Evolutionary conservation across 225 moss, liverwort and hornwort species (phyloP).

Genomic region (Sphagnum tenellum): DNA sequence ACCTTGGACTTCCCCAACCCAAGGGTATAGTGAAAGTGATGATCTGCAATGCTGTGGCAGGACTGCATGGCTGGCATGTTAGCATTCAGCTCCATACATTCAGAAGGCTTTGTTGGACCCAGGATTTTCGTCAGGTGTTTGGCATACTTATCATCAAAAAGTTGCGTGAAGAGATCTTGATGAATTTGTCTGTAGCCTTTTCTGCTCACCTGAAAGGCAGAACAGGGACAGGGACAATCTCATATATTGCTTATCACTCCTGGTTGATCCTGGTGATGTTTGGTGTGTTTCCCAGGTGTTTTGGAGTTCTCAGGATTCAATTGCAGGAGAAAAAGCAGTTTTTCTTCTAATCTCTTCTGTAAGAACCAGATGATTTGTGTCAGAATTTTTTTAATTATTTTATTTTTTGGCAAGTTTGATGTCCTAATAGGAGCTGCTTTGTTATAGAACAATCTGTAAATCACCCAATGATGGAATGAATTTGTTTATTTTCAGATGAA

Average conservation of each 20-base stretch:
- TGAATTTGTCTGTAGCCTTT: too few relatives aligned
- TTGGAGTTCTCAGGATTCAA: slow-evolving; percentile 76
- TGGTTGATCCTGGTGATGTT: too few relatives aligned
- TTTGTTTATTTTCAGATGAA: slow-evolving; percentile 9
- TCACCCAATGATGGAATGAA: too few relatives aligned
- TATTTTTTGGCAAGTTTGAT: too few relatives aligned
- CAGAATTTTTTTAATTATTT: too few relatives aligned
- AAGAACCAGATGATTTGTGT: slow-evolving; percentile 3
- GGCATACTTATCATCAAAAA: too few relatives aligned
- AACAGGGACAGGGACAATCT: too few relatives aligned
- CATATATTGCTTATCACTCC: neutral
- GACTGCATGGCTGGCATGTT: slow-evolving; percentile 77
- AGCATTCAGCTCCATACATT: slow-evolving; percentile 85
- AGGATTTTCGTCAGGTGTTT: slow-evolving; percentile 50
- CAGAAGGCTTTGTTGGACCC: slow-evolving; percentile 68
- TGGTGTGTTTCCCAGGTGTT: slow-evolving; percentile 40
- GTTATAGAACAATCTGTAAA: too few relatives aligned
- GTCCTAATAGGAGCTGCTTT: too few relatives aligned
- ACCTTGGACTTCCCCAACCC: too few relatives aligned
- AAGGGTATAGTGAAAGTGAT: too few relatives aligned
- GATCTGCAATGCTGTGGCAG: slow-evolving; percentile 14
- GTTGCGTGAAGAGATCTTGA: too few relatives aligned
- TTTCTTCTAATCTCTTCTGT: slow-evolving; percentile 63
- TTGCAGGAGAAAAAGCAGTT: slow-evolving; percentile 68
- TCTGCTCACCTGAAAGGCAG: neutral